Evolutionary conservation across 768 basidiomycete genomes (phyloP), one percentile per base, ranked within the genome.

Genomic region (Gymnopilus dilepis): DNA sequence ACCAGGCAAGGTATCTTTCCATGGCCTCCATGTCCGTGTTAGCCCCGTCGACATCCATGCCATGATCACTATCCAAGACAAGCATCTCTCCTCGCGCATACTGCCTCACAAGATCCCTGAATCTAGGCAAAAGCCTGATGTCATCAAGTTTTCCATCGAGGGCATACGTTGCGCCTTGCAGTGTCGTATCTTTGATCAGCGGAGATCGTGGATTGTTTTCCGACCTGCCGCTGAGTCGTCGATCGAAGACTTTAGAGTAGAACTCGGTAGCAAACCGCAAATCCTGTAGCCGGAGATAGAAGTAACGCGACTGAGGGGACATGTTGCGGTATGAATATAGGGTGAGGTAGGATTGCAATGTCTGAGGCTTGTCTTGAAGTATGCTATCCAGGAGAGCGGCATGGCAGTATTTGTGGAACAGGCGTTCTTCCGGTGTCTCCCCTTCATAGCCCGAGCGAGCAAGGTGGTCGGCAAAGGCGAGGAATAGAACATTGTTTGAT

Each of bases 311-410:
- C 3, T 74, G 66, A 0, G 85, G 84, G 3, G 81, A 76, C 82
- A 88, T 86, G 56, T 75, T 82, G 60, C 91, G 87, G 67, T 87
- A 87, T 51, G 79, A 82, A 69, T 88, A 92, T 28, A 95, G 71
- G 1, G 85, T 86, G 2, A 95, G 77, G 70, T 94, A 90, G 0
- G 89, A 82, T 65, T 90, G 87, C 3, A 96, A 75, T 0, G 91
- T 88, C 60, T 87, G 84, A 12, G 90, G 87, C 71, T 97, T 97
- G 75, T 96, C 95, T 71, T 92, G 88, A n/a, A 95, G 78, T 52
- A 98, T 90, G 74, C 92, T 90, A 71, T 98, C 96, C 42, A 95
- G 80, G 12, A 95, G 73, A 28, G 84, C 82, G 0, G 92, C 91
- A 65, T 91, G 87, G 65, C 91, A 89, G 65, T 91, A 95, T 9